phyloP scores from a whole-genome alignment of 768 basidiomycete genomes.

The Multifurca ochricompacta region DNA sequence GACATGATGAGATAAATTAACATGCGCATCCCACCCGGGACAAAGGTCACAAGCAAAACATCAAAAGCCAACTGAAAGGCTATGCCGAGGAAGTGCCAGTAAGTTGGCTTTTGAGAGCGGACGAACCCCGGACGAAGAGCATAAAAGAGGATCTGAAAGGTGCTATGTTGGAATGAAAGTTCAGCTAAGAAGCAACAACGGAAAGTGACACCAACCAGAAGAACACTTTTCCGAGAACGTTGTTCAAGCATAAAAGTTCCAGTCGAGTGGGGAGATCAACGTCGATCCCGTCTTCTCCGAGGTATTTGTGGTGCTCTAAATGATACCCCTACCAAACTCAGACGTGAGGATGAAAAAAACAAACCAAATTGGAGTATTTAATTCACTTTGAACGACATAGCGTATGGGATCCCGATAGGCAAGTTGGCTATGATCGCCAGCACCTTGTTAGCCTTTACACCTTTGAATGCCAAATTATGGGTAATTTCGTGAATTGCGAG shows the following conservation, averaged over 20 bases:
- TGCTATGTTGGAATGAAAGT: slow-evolving; percentile 38
- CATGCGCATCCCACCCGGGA: slow-evolving; percentile 36
- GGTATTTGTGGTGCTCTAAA: slow-evolving; percentile 91
- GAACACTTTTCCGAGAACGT: slow-evolving; percentile 96
- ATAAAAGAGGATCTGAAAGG: slow-evolving; percentile 98
- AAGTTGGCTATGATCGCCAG: slow-evolving; percentile 89
- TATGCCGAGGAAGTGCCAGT: slow-evolving; percentile 82
- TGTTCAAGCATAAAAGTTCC: slow-evolving; percentile 82
- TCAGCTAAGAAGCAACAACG: neutral
- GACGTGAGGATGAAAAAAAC: neutral
- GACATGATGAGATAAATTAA: slow-evolving; percentile 79
- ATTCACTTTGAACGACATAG: slow-evolving; percentile 86
- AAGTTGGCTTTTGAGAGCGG: slow-evolving; percentile 68
- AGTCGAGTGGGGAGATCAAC: slow-evolving; percentile 86
- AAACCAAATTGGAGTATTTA: neutral
- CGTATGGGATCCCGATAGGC: slow-evolving; percentile 92
- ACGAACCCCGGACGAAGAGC: slow-evolving; percentile 93
- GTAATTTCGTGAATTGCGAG: slow-evolving; percentile 98
- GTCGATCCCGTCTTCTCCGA: slow-evolving; percentile 94
- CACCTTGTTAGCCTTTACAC: slow-evolving; percentile 74
- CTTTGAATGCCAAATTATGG: slow-evolving; percentile 89
- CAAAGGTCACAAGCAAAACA: slow-evolving; percentile 47
- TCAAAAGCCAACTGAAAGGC: slow-evolving; percentile 63
- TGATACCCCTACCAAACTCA: slow-evolving; percentile 61
- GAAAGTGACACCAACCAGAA: slow-evolving; percentile 56